Evolutionary conservation across 2,329 filamentous ascomycete species (phyloP).

Genomic region (Aspergillus awamori): DNA sequence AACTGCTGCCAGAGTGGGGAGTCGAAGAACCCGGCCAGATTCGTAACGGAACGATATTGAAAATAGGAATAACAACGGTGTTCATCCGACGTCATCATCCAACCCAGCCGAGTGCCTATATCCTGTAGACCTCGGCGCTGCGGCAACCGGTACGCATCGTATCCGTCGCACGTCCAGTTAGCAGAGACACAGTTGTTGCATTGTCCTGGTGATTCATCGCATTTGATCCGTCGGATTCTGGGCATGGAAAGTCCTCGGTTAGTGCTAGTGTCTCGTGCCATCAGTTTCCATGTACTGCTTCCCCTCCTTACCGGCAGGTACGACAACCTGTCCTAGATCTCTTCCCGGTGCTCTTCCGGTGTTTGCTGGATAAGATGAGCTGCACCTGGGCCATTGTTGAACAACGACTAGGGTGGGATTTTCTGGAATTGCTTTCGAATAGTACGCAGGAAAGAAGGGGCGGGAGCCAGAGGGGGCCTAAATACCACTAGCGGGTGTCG

Average conservation of each 20-base stretch:
- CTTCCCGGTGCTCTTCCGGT: background rate
- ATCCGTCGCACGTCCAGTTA: constrained; percentile 6
- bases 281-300: background rate
- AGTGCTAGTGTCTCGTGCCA: background rate
- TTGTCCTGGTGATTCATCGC: constrained; percentile 11
- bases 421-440: no score
- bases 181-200: constrained; percentile 9
- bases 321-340: constrained; percentile 17
- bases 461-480: no score
- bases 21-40: constrained; percentile 7
- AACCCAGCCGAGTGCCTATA: background rate
- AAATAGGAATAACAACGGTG: constrained; percentile 8
- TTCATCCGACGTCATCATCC: constrained; percentile 11
- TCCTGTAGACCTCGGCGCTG: background rate
- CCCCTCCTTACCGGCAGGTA: constrained; percentile 12
- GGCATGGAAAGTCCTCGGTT: constrained; percentile 4
- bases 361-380: background rate
- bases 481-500: no score
- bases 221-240: constrained; percentile 15
- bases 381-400: background rate
- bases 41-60: constrained; percentile 4
- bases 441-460: no score
- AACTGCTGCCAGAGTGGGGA: constrained; percentile 12
- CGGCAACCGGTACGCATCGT: constrained; percentile 4
- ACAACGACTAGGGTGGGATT: no score